These are phyloP conservation scores for Apostasia shenzhenica DNA, from an alignment of 106 monocot species.

Conservation along the genomic window DNA sequence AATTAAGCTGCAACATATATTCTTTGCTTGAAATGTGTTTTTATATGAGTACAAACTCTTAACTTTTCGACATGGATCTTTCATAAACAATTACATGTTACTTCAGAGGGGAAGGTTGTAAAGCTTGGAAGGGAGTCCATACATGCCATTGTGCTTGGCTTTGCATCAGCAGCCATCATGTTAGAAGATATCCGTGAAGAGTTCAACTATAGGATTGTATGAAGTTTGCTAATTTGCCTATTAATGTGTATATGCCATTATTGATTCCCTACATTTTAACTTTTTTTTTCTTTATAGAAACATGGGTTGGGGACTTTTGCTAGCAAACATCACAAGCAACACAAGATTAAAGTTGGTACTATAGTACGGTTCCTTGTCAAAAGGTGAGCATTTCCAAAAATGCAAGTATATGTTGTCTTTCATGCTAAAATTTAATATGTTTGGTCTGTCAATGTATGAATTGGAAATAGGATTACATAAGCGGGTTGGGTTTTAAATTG, in stretches of 20 bases:
- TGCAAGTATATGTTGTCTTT: too few relatives aligned
- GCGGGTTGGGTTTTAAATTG: too few relatives aligned
- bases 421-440: too few relatives aligned
- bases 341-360: constrained; percentile 52
- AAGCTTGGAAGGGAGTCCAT: constrained; percentile 68
- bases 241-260: background rate
- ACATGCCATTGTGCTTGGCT: constrained; percentile 60
- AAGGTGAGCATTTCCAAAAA: constrained; percentile 27
- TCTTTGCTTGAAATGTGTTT: too few relatives aligned
- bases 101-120: constrained; percentile 76
- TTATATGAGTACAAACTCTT: too few relatives aligned
- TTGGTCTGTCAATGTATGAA: too few relatives aligned
- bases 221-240: constrained; percentile 10
- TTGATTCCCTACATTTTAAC: background rate
- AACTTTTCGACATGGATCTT: background rate
- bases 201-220: constrained; percentile 58
- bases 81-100: constrained; percentile 2
- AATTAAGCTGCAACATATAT: too few relatives aligned
- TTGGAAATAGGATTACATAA: too few relatives aligned
- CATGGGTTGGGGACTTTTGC: constrained; percentile 25
- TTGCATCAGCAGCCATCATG: constrained; percentile 64
- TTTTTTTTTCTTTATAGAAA: constrained; percentile 22
- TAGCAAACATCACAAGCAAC: constrained; percentile 42
- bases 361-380: constrained; percentile 51
- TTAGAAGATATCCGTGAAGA: constrained; percentile 61